These are phyloP conservation scores for Nyssa sinensis DNA, from an alignment of 148 eudicot genomes.

Conservation along the genomic window DNA sequence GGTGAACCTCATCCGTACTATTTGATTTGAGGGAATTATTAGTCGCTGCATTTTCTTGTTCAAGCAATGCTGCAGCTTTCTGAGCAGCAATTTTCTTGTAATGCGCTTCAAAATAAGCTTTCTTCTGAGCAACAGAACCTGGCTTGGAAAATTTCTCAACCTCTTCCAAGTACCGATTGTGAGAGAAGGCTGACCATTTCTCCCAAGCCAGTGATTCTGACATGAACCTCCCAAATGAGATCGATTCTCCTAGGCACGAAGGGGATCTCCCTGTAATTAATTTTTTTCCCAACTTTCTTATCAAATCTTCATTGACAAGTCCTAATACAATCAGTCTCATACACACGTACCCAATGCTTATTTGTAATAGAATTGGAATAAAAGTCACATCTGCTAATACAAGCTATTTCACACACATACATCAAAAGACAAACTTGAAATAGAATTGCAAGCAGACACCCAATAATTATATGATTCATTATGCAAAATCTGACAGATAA, in stretches of 20 bases:
- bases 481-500: not conserved
- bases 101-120: slow-evolving; percentile 85
- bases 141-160: slow-evolving; percentile 74
- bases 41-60: slow-evolving; percentile 26
- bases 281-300: not conserved
- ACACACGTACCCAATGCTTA: not conserved
- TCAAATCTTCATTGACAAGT: not conserved
- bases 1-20: slow-evolving; percentile 8
- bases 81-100: slow-evolving; percentile 44
- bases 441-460: not conserved
- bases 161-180: slow-evolving; percentile 79
- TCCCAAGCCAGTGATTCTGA: slow-evolving; percentile 80
- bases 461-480: not conserved
- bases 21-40: slow-evolving; percentile 12
- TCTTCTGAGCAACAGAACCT: slow-evolving; percentile 86
- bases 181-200: slow-evolving; percentile 68
- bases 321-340: not conserved
- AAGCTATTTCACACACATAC: not conserved
- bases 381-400: not conserved
- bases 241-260: slow-evolving; percentile 61
- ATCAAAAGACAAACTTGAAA: not conserved
- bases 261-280: slow-evolving; percentile 52
- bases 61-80: slow-evolving; percentile 33
- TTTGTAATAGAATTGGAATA: not conserved
- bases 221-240: slow-evolving; percentile 79